Base-by-base conservation (phyloP, 345 rosid genomes). In the Bretschneidera sinensis region DNA sequence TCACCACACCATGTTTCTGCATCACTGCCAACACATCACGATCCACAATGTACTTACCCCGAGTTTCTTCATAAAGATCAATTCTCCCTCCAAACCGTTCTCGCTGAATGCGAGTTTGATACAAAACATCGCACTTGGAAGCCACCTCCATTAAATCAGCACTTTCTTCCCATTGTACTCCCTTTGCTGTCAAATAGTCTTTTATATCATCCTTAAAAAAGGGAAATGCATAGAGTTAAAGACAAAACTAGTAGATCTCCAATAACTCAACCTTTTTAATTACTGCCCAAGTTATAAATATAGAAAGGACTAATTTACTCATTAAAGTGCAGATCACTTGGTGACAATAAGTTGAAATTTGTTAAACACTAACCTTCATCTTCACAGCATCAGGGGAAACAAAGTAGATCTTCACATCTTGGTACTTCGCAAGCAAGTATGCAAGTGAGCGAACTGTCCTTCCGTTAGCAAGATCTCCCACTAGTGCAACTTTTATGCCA, bases 381-480 rank as follows among this genome's bases (percentile, higher is more conserved):
- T n/a, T n/a, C n/a, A n/a, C n/a, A n/a, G n/a, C n/a, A n/a, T n/a
- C n/a, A n/a, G 90, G 88, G 51, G 88, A 78, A 48, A 86, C 94
- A 34, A 86, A 80, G 67, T 80, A 84, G 61, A 84, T 72, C 72
- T 82, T 82, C 62, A 84, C 88, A 50, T 71, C 71, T 33, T 75
- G 59, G 75, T 86, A 86, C 75, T 82, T 77, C n/a, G n/a, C n/a
- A n/a, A n/a, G n/a, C n/a, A 86, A 70, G 69, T 86, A 84, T 1
- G 89, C 89, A 34, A 86, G 87, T 1, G 94, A 86, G 4, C 89
- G 85, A 50, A 84, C 86, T 2, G 89, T 86, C 66, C 94, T 78
- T 51, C 86, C 94, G 51, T 86, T 82, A 21, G 94, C 94, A 61
- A 86, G 90, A 66, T 86, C 94, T 69, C 94, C 89, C 4, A 86